A percentile compares a stretch with the other conserved stretches of the same genome.
These are phyloP conservation scores for Scleroderma citrinum DNA, from an alignment of 768 basidiomycete species.

Conservation along the genomic window DNA sequence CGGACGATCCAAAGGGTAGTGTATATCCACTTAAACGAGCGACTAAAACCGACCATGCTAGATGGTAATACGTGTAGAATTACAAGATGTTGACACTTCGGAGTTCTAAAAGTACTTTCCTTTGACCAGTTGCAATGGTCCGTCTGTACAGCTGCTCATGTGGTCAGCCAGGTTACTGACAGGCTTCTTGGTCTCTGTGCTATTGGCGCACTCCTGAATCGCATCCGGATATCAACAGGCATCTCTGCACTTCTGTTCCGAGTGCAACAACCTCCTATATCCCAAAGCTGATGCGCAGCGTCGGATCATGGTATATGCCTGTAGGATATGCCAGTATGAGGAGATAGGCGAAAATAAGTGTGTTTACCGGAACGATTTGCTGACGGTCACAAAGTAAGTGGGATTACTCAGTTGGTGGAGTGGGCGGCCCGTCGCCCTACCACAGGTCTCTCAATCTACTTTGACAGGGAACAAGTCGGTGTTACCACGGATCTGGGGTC, in stretches of 20 bases:
- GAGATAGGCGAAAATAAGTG: conserved; percentile 84
- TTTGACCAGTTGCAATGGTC: conserved; percentile 15
- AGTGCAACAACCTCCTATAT: conserved; percentile 94
- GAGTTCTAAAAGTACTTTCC: conserved; percentile 25
- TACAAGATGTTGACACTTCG: conserved; percentile 5
- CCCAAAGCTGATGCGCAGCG: conserved; percentile 87
- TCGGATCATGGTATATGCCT: conserved; percentile 83
- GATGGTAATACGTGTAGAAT: background rate
- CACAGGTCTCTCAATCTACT: conserved; percentile 3
- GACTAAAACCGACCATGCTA: conserved; percentile 8
- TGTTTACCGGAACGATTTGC: conserved; percentile 89
- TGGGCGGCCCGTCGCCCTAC: background rate
- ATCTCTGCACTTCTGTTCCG: conserved; percentile 84
- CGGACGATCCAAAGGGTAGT: conserved; percentile 23
- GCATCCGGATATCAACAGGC: conserved; percentile 43
- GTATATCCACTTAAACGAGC: conserved; percentile 16
- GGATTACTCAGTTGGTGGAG: background rate
- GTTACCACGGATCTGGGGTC: conserved; percentile 82
- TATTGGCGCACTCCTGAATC: background rate
- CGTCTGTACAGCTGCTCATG: conserved; percentile 17
- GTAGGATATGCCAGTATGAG: conserved; percentile 83
- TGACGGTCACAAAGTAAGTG: conserved; percentile 86
- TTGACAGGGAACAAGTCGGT: conserved; percentile 81
- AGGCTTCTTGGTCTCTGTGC: background rate
- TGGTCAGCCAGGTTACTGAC: conserved; percentile 12